phyloP scores from a whole-genome alignment of 2,329 filamentous ascomycete genomes.

The Botryotinia convoluta region DNA sequence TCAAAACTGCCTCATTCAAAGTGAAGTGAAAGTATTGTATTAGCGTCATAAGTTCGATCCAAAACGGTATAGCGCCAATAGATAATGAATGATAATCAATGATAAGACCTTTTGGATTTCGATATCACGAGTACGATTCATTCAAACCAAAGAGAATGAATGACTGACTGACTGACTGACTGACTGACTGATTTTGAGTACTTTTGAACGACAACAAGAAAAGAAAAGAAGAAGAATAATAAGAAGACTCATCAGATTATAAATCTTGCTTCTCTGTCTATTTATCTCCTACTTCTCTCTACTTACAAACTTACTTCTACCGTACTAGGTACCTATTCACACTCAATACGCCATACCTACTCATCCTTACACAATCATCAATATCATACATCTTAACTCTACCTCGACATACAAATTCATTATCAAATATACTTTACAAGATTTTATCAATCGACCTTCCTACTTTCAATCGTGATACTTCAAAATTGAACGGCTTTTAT shows the following conservation, averaged over 20 bases:
- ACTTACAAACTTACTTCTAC: not conserved
- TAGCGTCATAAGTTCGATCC: not conserved
- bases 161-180: not conserved
- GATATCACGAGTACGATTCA: not conserved
- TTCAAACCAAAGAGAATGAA: not conserved
- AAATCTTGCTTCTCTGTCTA: not conserved
- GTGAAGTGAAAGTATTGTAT: not conserved
- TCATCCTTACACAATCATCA: conserved; percentile 1
- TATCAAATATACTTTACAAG: not conserved
- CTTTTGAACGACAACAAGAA: not conserved
- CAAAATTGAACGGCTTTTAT: not conserved
- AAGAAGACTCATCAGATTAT: not conserved
- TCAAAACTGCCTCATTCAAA: not conserved
- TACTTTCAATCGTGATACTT: not conserved
- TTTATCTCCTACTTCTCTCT: not conserved
- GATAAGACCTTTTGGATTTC: not conserved
- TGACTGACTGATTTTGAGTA: not conserved
- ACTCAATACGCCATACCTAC: conserved; percentile 1
- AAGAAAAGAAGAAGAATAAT: not conserved
- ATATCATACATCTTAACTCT: not conserved
- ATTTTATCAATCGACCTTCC: not conserved
- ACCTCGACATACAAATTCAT: not conserved
- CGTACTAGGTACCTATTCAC: not conserved
- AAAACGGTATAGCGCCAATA: not conserved
- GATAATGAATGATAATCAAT: not conserved